Conservation (phyloP, 1,284 basidiomycete genomes). For the Moesziomyces parantarcticus region DNA sequence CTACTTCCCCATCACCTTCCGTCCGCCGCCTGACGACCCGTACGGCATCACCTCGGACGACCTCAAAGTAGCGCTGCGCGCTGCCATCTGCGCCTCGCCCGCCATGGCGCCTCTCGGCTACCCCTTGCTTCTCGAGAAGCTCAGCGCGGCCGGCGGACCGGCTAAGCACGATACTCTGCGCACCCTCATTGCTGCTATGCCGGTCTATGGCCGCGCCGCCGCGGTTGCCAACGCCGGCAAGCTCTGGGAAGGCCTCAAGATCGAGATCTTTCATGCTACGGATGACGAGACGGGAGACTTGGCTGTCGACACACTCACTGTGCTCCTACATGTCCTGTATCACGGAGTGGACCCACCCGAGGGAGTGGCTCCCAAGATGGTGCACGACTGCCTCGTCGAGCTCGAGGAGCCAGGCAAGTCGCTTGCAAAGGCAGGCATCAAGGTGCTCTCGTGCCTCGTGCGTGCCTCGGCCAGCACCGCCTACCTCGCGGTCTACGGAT, state of each 20-base stretch:
- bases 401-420: conserved; percentile 59
- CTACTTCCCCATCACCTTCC: conserved; percentile 98
- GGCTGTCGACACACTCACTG: conserved; percentile 54
- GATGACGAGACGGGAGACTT: conserved; percentile 58
- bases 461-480: conserved; percentile 50
- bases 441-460: conserved; percentile 48
- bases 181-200: conserved; percentile 57
- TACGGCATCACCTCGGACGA: conserved; percentile 92
- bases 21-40: conserved; percentile 91
- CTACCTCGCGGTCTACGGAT: conserved; percentile 39
- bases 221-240: conserved; percentile 48
- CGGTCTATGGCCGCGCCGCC: conserved; percentile 63
- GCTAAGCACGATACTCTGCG: conserved; percentile 74
- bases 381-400: conserved; percentile 54
- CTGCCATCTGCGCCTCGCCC: conserved; percentile 82
- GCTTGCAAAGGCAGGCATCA: conserved; percentile 54
- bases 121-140: conserved; percentile 90
- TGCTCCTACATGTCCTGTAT: conserved; percentile 58
- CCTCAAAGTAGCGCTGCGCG: conserved; percentile 78
- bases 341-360: conserved; percentile 49
- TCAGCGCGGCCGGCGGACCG: conserved; percentile 81
- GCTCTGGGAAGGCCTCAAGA: conserved; percentile 62
- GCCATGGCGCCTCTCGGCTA: conserved; percentile 85
- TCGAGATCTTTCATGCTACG: conserved; percentile 66
- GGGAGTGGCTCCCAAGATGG: conserved; percentile 58